A percentile compares a stretch with the other conserved stretches of the same genome.
These are phyloP conservation scores for Tricholoma sp. DNA, from an alignment of 768 basidiomycete genomes.

Conservation along the genomic window DNA sequence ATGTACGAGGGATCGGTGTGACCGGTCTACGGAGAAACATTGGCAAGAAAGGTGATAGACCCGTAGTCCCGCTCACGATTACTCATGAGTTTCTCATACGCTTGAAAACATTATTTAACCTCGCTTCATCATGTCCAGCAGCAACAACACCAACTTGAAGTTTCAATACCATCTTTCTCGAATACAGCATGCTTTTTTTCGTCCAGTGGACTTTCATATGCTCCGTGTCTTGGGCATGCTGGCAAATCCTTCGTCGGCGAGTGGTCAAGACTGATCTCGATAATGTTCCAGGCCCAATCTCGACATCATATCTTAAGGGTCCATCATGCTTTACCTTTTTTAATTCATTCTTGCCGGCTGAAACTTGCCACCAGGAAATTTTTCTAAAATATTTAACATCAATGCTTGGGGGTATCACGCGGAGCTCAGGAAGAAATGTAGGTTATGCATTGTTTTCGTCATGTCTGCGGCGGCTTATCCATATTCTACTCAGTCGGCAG, in stretches of 20 bases:
- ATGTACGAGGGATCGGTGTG: too few relatives aligned
- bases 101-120: too few relatives aligned
- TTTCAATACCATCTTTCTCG: too few relatives aligned
- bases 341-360: background rate
- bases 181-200: background rate
- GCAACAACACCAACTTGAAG: too few relatives aligned
- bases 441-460: background rate
- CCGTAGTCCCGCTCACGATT: too few relatives aligned
- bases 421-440: background rate
- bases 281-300: slow-evolving; percentile 30
- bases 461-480: background rate
- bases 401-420: background rate
- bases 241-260: slow-evolving; percentile 14
- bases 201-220: slow-evolving; percentile 1
- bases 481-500: background rate
- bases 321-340: background rate
- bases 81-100: too few relatives aligned
- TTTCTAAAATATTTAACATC: background rate
- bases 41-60: too few relatives aligned
- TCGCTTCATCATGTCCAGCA: too few relatives aligned
- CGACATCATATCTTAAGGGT: slow-evolving; percentile 27
- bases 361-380: background rate
- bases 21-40: too few relatives aligned
- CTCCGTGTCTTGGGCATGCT: slow-evolving; percentile 8
- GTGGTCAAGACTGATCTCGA: slow-evolving; percentile 21